Evolutionary conservation across 129 eudicot species (phyloP).

Genomic region (Arctium minus): DNA sequence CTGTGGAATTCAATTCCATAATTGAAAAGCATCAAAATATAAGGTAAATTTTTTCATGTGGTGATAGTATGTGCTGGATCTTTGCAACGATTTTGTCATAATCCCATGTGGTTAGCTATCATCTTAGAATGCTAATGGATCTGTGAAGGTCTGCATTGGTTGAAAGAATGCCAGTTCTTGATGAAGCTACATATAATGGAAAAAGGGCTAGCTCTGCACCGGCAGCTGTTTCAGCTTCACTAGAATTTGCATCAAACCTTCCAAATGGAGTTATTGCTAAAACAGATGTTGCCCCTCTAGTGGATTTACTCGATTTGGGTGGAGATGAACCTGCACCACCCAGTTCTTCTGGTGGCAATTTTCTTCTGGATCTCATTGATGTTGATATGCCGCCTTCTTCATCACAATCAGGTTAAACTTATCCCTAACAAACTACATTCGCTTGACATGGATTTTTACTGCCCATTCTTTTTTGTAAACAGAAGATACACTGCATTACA

Average conservation of each 20-base stretch:
- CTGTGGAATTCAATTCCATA: constrained; percentile 79
- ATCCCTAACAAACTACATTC: neutral
- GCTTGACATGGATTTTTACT: neutral
- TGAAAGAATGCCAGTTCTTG: constrained; percentile 96
- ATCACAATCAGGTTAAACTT: constrained; percentile 64
- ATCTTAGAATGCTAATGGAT: constrained; percentile 20
- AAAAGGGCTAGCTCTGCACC: constrained; percentile 75
- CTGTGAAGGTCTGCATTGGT: constrained; percentile 68
- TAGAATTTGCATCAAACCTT: constrained; percentile 37
- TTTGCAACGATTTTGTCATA: neutral
- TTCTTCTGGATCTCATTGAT: constrained; percentile 96
- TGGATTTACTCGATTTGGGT: constrained; percentile 84
- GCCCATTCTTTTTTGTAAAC: neutral
- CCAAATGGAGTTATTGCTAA: constrained; percentile 73
- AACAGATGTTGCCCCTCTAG: constrained; percentile 67
- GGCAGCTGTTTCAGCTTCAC: constrained; percentile 55
- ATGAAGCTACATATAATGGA: constrained; percentile 78
- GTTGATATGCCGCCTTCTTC: constrained; percentile 55
- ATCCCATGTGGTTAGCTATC: neutral
- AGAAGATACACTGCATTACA: neutral
- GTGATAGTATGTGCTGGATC: neutral
- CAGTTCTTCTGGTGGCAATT: constrained; percentile 68
- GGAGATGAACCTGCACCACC: constrained; percentile 63
- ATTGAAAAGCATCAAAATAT: constrained; percentile 85
- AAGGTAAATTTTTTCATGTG: constrained; percentile 36